Evolutionary conservation across 768 basidiomycete genomes (phyloP).

Genomic region (Trametopsis cervina): DNA sequence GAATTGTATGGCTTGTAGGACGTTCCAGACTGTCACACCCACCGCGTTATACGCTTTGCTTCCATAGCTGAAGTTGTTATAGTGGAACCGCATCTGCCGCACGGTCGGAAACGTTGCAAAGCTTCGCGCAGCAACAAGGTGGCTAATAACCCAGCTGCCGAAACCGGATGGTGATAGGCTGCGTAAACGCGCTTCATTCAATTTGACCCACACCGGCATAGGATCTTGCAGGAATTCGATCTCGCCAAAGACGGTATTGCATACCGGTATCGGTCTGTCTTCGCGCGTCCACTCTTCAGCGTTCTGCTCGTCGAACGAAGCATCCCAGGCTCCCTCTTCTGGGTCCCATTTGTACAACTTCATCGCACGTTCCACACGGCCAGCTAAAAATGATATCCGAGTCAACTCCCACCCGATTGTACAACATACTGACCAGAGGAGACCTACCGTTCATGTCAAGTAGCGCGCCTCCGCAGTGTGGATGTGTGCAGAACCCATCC

Average conservation of each 20-base stretch:
- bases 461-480: slow-evolving; percentile 12
- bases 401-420: not conserved
- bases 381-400: not conserved
- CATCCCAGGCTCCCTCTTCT: slow-evolving; percentile 12
- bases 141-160: not conserved
- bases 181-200: too few relatives aligned
- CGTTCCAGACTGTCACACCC: slow-evolving; percentile 10
- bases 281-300: slow-evolving; percentile 2
- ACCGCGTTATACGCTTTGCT: not conserved
- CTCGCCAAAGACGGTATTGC: slow-evolving; percentile 7
- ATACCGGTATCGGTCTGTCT: slow-evolving; percentile 2
- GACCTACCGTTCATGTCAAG: slow-evolving; percentile 14
- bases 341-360: slow-evolving; percentile 10
- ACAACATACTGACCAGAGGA: not conserved
- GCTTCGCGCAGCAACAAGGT: slow-evolving; percentile 10
- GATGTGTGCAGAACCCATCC: slow-evolving; percentile 17
- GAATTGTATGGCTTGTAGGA: slow-evolving; percentile 3
- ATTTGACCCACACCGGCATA: too few relatives aligned
- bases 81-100: not conserved
- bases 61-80: not conserved
- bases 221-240: slow-evolving; percentile 7
- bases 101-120: slow-evolving; percentile 12
- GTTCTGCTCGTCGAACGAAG: not conserved
- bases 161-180: not conserved
- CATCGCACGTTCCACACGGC: slow-evolving; percentile 6